phyloP scores from a whole-genome alignment of 495 filamentous ascomycete species.

The Lasiosphaeris hirsuta region DNA sequence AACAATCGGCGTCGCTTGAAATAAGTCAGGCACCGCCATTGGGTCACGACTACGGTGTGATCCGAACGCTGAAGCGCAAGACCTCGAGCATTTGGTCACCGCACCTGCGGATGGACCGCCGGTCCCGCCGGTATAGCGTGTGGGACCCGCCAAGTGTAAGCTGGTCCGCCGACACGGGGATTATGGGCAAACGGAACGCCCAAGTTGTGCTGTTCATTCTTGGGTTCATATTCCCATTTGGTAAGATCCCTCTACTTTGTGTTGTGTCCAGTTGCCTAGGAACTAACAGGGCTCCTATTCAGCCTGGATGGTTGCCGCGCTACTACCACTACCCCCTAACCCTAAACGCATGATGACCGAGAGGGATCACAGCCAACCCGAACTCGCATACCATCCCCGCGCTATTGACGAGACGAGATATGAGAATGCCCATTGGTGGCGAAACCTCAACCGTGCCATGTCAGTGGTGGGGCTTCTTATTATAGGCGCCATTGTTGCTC shows the following conservation, averaged over 20 bases:
- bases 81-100: constrained; percentile 68
- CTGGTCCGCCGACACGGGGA: constrained; percentile 54
- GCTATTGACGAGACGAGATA: constrained; percentile 59
- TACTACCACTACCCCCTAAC: constrained; percentile 71
- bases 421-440: constrained; percentile 89
- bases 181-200: constrained; percentile 66
- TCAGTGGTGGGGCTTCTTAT: constrained; percentile 72
- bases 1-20: constrained; percentile 30
- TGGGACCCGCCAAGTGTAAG: constrained; percentile 72
- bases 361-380: constrained; percentile 35
- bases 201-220: constrained; percentile 86
- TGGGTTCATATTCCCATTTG: constrained; percentile 82
- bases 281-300: constrained; percentile 11
- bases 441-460: constrained; percentile 86
- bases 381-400: constrained; percentile 37
- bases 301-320: constrained; percentile 84
- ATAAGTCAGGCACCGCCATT: constrained; percentile 28
- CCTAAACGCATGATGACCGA: constrained; percentile 46
- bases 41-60: constrained; percentile 22
- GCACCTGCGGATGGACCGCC: constrained; percentile 64
- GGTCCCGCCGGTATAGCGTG: constrained; percentile 50
- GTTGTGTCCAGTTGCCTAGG: neutral
- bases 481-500: constrained; percentile 66
- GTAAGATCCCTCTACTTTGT: constrained; percentile 42
- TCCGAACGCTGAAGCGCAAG: constrained; percentile 38